Conservation (phyloP, 1,139 yeast genomes). For the Sugiyamaella paludigena region DNA sequence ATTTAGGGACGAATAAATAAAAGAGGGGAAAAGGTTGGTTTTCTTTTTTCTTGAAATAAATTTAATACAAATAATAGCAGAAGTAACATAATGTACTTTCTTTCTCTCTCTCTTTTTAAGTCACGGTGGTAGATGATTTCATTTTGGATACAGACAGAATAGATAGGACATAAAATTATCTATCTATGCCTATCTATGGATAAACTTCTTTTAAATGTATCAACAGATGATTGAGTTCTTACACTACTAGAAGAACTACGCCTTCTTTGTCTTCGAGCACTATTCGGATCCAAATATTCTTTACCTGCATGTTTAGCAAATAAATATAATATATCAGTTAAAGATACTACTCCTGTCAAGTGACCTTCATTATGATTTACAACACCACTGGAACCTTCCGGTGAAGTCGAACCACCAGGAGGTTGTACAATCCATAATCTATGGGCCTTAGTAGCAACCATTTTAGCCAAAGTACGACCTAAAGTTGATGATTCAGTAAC, state of each 20-base stretch:
- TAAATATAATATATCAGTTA: conserved; percentile 82
- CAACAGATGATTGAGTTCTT: conserved; percentile 28
- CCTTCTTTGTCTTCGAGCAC: conserved; percentile 86
- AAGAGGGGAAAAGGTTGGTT: too few species aligned
- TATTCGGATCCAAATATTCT: conserved; percentile 72
- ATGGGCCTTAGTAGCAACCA: conserved; percentile 93
- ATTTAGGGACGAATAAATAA: too few species aligned
- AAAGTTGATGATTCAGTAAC: conserved; percentile 75
- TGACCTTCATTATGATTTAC: conserved; percentile 35
- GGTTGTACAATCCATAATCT: conserved; percentile 85
- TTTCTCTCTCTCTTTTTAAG: too few species aligned
- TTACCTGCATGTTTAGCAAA: conserved; percentile 69
- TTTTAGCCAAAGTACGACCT: conserved; percentile 86
- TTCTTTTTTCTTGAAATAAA: too few species aligned
- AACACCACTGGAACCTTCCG: conserved; percentile 27
- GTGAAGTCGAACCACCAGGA: conserved; percentile 13
- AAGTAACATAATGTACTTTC: neutral
- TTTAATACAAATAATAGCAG: neutral
- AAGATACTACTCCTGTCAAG: conserved; percentile 82
- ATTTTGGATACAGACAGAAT: neutral
- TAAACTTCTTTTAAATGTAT: conserved; percentile 25
- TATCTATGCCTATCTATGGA: conserved; percentile 15
- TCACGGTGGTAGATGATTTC: too few species aligned
- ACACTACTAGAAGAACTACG: conserved; percentile 45
- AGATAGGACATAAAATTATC: neutral